phyloP scores from a whole-genome alignment of 164 flowering plant genomes.

The Vitis rotundifolia region DNA sequence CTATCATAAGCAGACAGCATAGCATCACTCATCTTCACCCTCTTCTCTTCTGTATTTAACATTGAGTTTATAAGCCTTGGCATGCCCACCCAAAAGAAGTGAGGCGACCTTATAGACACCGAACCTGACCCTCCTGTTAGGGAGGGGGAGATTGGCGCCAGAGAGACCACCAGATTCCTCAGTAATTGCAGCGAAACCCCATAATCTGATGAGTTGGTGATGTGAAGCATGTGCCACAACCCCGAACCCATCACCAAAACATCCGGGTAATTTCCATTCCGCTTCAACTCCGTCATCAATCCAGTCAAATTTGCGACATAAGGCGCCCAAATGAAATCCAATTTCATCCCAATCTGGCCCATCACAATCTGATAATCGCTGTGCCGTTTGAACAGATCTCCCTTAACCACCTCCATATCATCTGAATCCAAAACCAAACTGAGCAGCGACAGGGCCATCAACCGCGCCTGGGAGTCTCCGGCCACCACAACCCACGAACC shows the following conservation, averaged over 20 bases:
- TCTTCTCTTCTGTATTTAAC: slow-evolving; percentile 83
- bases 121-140: slow-evolving; percentile 43
- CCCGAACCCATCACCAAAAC: slow-evolving; percentile 87
- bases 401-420: slow-evolving; percentile 37
- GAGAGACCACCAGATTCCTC: slow-evolving; percentile 39
- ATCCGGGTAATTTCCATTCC: slow-evolving; percentile 56
- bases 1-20: slow-evolving; percentile 44
- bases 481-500: slow-evolving; percentile 94
- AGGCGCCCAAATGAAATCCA: slow-evolving; percentile 96
- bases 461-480: slow-evolving; percentile 88
- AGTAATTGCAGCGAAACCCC: slow-evolving; percentile 38
- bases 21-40: slow-evolving; percentile 54
- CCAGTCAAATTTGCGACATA: slow-evolving; percentile 54
- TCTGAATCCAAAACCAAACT: slow-evolving; percentile 51
- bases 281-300: slow-evolving; percentile 34
- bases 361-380: slow-evolving; percentile 62
- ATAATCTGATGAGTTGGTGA: slow-evolving; percentile 60
- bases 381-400: slow-evolving; percentile 77
- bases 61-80: slow-evolving; percentile 67
- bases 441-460: slow-evolving; percentile 56
- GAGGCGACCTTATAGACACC: slow-evolving; percentile 47
- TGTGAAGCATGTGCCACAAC: slow-evolving; percentile 91
- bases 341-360: slow-evolving; percentile 56
- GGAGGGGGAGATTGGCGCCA: slow-evolving; percentile 44
- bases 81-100: slow-evolving; percentile 93